Evolutionary conservation across 1,139 yeast genomes (phyloP).

Genomic region (Diutina mesorugosa): DNA sequence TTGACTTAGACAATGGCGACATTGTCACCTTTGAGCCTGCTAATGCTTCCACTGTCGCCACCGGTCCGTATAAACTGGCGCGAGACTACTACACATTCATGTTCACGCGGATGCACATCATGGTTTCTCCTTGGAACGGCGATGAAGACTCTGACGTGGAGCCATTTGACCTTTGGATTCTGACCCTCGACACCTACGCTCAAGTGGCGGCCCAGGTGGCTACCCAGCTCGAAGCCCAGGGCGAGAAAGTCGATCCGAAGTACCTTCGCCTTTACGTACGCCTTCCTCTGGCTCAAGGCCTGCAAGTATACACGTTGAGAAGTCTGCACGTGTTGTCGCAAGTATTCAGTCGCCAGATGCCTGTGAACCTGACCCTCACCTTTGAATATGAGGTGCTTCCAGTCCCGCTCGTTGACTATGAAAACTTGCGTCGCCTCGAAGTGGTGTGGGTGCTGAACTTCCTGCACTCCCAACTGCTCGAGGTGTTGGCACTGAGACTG

Average conservation of each 20-base stretch:
- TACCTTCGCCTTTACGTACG: slow-evolving; percentile 51
- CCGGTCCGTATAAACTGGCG: slow-evolving; percentile 16
- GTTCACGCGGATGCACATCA: slow-evolving; percentile 52
- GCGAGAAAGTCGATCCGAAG: slow-evolving; percentile 38
- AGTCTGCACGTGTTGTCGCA: slow-evolving; percentile 28
- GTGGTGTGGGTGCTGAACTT: slow-evolving; percentile 53
- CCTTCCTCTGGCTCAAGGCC: slow-evolving; percentile 36
- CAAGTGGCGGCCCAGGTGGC: background rate
- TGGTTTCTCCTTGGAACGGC: slow-evolving; percentile 34
- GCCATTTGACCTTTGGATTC: background rate
- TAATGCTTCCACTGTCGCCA: slow-evolving; percentile 8
- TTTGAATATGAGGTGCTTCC: slow-evolving; percentile 69
- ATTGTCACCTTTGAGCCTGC: slow-evolving; percentile 34
- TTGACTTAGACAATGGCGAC: slow-evolving; percentile 71
- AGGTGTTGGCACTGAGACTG: slow-evolving; percentile 53
- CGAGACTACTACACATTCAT: slow-evolving; percentile 51
- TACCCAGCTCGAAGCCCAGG: slow-evolving; percentile 4
- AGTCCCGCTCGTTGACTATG: slow-evolving; percentile 65
- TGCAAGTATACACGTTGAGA: slow-evolving; percentile 31
- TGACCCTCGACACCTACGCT: background rate
- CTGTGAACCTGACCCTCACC: slow-evolving; percentile 30
- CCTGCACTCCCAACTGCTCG: slow-evolving; percentile 54
- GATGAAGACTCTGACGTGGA: slow-evolving; percentile 13
- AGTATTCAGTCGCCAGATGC: slow-evolving; percentile 35
- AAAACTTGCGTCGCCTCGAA: slow-evolving; percentile 54